phyloP scores from a whole-genome alignment of 2,329 filamentous ascomycete species.

The Fusarium euwallaceae region DNA sequence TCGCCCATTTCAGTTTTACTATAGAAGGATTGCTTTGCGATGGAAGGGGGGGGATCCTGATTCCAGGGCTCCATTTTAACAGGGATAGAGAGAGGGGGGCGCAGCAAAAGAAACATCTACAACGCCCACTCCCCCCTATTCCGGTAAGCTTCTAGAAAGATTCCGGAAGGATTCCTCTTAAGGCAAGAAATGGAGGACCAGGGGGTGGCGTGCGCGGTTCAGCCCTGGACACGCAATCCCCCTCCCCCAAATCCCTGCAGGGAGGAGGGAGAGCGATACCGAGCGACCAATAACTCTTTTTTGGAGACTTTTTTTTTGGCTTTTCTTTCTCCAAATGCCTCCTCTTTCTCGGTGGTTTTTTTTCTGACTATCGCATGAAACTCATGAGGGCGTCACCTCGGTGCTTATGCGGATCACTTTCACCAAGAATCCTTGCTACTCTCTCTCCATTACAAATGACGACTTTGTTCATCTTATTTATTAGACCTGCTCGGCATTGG shows the following conservation, averaged over 20 bases:
- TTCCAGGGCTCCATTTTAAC: neutral
- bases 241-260: slow-evolving; percentile 21
- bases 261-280: neutral
- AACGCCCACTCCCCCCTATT: slow-evolving; percentile 29
- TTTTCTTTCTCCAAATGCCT: neutral
- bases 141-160: slow-evolving; percentile 41
- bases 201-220: slow-evolving; percentile 23
- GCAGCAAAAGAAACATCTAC: neutral
- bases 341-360: slow-evolving; percentile 4
- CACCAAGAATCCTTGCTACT: slow-evolving; percentile 24
- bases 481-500: neutral
- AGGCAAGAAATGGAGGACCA: neutral
- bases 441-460: slow-evolving; percentile 24
- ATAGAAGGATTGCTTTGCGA: neutral
- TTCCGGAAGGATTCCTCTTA: slow-evolving; percentile 43
- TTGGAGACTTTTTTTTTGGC: neutral
- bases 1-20: neutral
- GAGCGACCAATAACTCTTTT: neutral
- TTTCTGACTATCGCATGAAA: neutral
- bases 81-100: neutral
- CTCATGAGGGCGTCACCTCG: slow-evolving; percentile 39
- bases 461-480: slow-evolving; percentile 4
- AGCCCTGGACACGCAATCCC: slow-evolving; percentile 20
- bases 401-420: slow-evolving; percentile 44
- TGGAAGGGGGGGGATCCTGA: slow-evolving; percentile 2